Percentiles rank a stretch among this genome's conserved stretches.
These are phyloP conservation scores for Leccinellum albellum DNA, from an alignment of 768 basidiomycete genomes.

Conservation along the genomic window DNA sequence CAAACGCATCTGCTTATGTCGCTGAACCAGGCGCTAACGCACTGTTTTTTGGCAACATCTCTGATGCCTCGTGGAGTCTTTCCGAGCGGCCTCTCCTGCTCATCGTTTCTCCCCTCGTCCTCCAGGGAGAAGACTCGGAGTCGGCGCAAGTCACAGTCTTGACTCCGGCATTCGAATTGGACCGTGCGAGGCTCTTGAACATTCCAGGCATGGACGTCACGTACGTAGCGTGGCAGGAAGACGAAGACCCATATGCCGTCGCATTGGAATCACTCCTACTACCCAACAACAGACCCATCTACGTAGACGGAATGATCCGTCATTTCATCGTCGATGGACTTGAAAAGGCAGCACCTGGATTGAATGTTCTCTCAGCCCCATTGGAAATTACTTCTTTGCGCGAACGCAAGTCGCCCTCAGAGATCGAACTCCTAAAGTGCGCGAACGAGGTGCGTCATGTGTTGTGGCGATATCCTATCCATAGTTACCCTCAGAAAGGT, in stretches of 20 bases:
- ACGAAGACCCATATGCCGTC: slow-evolving; percentile 60
- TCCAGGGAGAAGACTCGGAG: slow-evolving; percentile 30
- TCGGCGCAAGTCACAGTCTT: slow-evolving; percentile 53
- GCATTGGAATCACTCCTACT: slow-evolving; percentile 33
- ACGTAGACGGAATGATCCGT: slow-evolving; percentile 57
- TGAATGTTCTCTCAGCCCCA: slow-evolving; percentile 48
- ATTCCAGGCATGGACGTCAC: slow-evolving; percentile 46
- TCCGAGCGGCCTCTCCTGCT: slow-evolving; percentile 79
- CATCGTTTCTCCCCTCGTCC: slow-evolving; percentile 46
- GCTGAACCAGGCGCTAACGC: slow-evolving; percentile 76
- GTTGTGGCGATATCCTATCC: neutral
- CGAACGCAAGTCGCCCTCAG: slow-evolving; percentile 70
- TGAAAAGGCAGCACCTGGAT: slow-evolving; percentile 38
- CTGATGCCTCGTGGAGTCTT: slow-evolving; percentile 56
- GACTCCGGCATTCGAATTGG: slow-evolving; percentile 74
- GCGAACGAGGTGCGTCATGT: slow-evolving; percentile 62
- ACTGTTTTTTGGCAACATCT: slow-evolving; percentile 71
- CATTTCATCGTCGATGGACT: slow-evolving; percentile 67
- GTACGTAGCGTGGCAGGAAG: slow-evolving; percentile 64
- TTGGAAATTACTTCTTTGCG: slow-evolving; percentile 55
- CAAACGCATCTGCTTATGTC: slow-evolving; percentile 66
- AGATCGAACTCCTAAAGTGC: slow-evolving; percentile 69
- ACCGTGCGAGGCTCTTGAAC: slow-evolving; percentile 58
- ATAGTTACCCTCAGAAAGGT: slow-evolving; percentile 43
- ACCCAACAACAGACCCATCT: slow-evolving; percentile 38